Evolutionary conservation across 257 asterid genomes (phyloP), one percentile per base, ranked within the genome.

Genomic region (Gardenia jasminoides): DNA sequence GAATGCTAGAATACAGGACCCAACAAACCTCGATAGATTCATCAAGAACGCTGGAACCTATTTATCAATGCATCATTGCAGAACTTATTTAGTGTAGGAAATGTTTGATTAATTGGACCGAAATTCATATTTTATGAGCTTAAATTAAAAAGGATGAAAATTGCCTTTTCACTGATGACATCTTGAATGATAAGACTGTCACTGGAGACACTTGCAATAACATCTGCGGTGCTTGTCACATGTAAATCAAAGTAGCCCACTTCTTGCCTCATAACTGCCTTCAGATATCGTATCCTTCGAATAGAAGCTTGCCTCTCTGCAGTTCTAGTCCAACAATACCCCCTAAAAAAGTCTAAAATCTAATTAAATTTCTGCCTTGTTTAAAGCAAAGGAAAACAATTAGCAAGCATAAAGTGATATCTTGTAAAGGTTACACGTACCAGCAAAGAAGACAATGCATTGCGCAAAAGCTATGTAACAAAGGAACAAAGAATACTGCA

Each of bases 301-400:
- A 90, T 86, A 1, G 97, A 91, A 31, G 98, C 97, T 84, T 93
- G 98, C 69, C 98, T 90, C 88, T 93, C 98, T 17, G 94, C 97
- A 12, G 99, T 93, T 85, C 97, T 90, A 72, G 98, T 90, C 98
- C 98, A 95, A 78, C 98, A 95, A 85, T 89, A 95, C 1, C 97
- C 98, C 96, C 93, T 19, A 67, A 31, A 43, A n/a, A n/a, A n/a
- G n/a, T n/a, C n/a, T n/a, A n/a, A n/a, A n/a, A n/a, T n/a, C n/a
- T n/a, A n/a, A n/a, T n/a, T n/a, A n/a, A n/a, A n/a, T n/a, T n/a
- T n/a, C n/a, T n/a, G n/a, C n/a, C n/a, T n/a, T n/a, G n/a, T n/a
- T 15, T 20, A 4, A 70, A 2, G 20, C 33, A 28, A 9, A 10
- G n/a, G 39, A 7, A 30, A 24, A 50, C 30, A 72, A 62, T 10